These are phyloP conservation scores for Pseudozyma sp. DNA, from an alignment of 1,284 basidiomycete species.

Conservation along the genomic window DNA sequence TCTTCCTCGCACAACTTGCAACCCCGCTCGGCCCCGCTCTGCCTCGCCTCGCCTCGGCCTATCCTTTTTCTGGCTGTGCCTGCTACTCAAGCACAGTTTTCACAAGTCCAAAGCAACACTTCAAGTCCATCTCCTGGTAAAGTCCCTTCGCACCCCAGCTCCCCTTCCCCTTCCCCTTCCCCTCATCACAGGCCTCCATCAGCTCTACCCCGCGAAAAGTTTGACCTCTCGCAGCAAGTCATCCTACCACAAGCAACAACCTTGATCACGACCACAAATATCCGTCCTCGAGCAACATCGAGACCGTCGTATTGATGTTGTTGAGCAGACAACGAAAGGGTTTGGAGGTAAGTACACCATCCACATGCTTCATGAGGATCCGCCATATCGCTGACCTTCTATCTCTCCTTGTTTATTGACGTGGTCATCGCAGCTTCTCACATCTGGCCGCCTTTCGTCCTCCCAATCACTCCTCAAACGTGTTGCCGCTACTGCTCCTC, in stretches of 20 bases:
- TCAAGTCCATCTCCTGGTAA: too few relatives aligned
- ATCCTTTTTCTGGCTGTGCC: too few relatives aligned
- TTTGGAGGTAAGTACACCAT: slow-evolving; percentile 29
- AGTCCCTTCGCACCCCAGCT: too few relatives aligned
- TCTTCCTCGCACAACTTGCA: too few relatives aligned
- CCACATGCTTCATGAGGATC: too few relatives aligned
- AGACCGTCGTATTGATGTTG: slow-evolving; percentile 46
- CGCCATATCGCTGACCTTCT: slow-evolving; percentile 1
- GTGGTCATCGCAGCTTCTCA: slow-evolving; percentile 24
- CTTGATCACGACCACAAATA: slow-evolving; percentile 8
- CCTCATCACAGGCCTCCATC: too few relatives aligned
- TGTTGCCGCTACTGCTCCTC: slow-evolving; percentile 14
- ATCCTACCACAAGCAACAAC: slow-evolving; percentile 12
- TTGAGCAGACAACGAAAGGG: slow-evolving; percentile 46
- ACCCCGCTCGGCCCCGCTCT: too few relatives aligned
- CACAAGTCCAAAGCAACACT: too few relatives aligned
- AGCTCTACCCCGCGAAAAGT: too few relatives aligned
- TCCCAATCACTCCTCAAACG: slow-evolving; percentile 21
- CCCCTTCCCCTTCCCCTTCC: too few relatives aligned
- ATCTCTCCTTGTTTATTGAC: not conserved
- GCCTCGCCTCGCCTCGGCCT: too few relatives aligned
- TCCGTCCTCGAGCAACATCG: slow-evolving; percentile 29
- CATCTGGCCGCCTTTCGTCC: slow-evolving; percentile 22
- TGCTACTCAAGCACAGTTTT: too few relatives aligned
- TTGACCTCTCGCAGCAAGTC: slow-evolving; percentile 8